Evolutionary conservation across 1,284 basidiomycete species (phyloP).

Genomic region (Schizophyllum amplum): DNA sequence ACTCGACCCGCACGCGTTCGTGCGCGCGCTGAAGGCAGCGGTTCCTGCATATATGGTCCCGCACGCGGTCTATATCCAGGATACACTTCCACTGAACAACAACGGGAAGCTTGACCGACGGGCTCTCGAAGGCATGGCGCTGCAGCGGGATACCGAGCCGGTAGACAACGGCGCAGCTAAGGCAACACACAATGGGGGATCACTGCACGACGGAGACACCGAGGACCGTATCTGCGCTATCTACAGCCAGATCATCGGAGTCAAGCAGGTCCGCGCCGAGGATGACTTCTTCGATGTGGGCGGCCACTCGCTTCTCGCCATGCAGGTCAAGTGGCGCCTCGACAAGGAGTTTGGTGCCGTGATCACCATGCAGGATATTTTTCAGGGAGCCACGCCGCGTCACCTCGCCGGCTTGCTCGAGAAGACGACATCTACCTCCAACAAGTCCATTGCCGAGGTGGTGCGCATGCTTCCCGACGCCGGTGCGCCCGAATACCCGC

Average conservation of each 20-base stretch:
- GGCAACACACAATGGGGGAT: too few relatives aligned
- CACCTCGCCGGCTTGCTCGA: neutral
- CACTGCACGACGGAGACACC: neutral
- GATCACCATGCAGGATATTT: neutral
- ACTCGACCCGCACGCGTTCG: neutral
- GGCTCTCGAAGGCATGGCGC: neutral
- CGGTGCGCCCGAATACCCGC: neutral
- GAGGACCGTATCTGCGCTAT: neutral
- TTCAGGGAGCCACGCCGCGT: neutral
- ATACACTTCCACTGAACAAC: neutral
- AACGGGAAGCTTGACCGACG: neutral
- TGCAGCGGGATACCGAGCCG: neutral
- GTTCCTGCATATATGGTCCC: neutral
- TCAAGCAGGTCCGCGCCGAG: neutral
- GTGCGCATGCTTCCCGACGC: neutral
- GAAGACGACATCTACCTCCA: too few relatives aligned
- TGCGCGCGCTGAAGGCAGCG: neutral
- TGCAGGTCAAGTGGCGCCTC: neutral
- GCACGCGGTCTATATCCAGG: neutral
- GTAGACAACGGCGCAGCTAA: too few relatives aligned
- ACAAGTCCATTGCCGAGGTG: neutral
- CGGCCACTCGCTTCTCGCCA: neutral
- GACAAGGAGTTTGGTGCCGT: neutral
- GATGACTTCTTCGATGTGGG: neutral
- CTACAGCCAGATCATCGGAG: neutral